phyloP scores from a whole-genome alignment of 371 early-diverging fungal genomes.

The Chytridium lagenaria region DNA sequence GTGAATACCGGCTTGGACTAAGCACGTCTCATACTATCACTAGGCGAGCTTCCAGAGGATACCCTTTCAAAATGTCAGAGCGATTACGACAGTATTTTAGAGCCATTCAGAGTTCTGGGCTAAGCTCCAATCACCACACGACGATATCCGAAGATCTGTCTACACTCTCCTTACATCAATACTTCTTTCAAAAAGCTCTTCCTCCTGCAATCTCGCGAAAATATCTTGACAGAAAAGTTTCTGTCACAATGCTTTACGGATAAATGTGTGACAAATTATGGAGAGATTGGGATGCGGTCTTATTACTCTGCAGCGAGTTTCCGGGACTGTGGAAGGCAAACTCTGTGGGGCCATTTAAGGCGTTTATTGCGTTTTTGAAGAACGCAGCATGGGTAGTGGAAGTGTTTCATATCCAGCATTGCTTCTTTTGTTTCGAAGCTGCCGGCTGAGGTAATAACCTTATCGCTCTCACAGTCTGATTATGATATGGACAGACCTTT shows the following conservation, averaged over 20 bases:
- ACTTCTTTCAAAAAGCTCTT: not conserved
- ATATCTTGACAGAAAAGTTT: slow-evolving; percentile 47
- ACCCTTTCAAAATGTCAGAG: slow-evolving; percentile 31
- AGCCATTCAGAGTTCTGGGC: slow-evolving; percentile 51
- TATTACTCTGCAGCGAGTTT: slow-evolving; percentile 51
- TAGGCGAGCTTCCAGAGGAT: not conserved
- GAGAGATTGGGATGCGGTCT: slow-evolving; percentile 67
- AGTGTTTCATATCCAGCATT: slow-evolving; percentile 72
- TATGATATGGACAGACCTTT: not conserved
- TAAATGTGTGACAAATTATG: slow-evolving; percentile 57
- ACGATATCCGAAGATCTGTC: slow-evolving; percentile 48
- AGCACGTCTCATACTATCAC: not conserved
- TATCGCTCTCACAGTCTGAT: not conserved
- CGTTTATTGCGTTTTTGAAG: slow-evolving; percentile 67
- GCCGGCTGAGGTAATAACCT: slow-evolving; percentile 60
- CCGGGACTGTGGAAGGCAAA: slow-evolving; percentile 73
- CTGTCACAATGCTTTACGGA: slow-evolving; percentile 52
- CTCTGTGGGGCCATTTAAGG: slow-evolving; percentile 21
- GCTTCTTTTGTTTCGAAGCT: slow-evolving; percentile 65
- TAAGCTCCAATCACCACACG: slow-evolving; percentile 29
- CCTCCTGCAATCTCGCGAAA: slow-evolving; percentile 25
- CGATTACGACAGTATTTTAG: slow-evolving; percentile 38
- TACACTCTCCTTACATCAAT: slow-evolving; percentile 44
- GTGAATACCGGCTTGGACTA: slow-evolving; percentile 22
- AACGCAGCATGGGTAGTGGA: slow-evolving; percentile 69